A percentile compares a stretch with the other conserved stretches of the same genome.
Conservation (phyloP, 1,139 yeast genomes). For the Suhomyces bolitotheri region DNA sequence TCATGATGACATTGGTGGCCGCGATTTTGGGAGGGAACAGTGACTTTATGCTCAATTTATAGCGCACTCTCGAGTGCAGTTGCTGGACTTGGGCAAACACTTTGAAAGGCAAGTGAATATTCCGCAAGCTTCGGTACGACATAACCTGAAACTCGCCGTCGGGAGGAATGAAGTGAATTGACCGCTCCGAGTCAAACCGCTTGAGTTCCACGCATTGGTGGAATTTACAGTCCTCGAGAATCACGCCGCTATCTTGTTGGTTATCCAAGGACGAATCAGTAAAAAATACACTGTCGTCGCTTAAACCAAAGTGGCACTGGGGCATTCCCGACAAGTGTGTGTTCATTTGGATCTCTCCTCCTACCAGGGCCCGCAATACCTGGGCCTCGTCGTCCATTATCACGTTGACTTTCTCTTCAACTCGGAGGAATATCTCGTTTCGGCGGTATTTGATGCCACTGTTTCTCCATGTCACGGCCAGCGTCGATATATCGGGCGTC, state of each 20-base stretch:
- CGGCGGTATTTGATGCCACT: constrained; percentile 74
- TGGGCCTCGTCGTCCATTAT: constrained; percentile 62
- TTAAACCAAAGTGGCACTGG: constrained; percentile 61
- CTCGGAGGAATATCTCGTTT: constrained; percentile 78
- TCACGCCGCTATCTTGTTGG: constrained; percentile 39
- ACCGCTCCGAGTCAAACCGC: constrained; percentile 64
- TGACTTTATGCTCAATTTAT: constrained; percentile 63
- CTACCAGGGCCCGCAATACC: constrained; percentile 69
- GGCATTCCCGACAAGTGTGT: constrained; percentile 79
- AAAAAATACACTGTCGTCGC: constrained; percentile 40
- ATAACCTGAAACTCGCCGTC: constrained; percentile 91
- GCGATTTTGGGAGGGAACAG: constrained; percentile 59
- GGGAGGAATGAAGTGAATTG: constrained; percentile 80
- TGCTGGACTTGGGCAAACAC: constrained; percentile 63
- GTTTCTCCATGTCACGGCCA: constrained; percentile 62
- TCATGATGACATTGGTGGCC: constrained; percentile 65
- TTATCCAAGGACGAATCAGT: constrained; percentile 4
- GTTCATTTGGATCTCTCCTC: constrained; percentile 73
- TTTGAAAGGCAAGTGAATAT: constrained; percentile 69
- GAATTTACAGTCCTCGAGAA: constrained; percentile 77
- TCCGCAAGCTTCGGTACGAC: constrained; percentile 61
- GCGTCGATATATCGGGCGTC: constrained; percentile 4
- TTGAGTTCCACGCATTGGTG: constrained; percentile 83
- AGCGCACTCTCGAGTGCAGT: constrained; percentile 52
- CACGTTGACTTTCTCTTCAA: constrained; percentile 72